Percentiles rank a stretch among this genome's conserved stretches.
Conservation (phyloP, 2,329 filamentous ascomycete genomes). For the Ophiocordyceps camponoti-floridani region DNA sequence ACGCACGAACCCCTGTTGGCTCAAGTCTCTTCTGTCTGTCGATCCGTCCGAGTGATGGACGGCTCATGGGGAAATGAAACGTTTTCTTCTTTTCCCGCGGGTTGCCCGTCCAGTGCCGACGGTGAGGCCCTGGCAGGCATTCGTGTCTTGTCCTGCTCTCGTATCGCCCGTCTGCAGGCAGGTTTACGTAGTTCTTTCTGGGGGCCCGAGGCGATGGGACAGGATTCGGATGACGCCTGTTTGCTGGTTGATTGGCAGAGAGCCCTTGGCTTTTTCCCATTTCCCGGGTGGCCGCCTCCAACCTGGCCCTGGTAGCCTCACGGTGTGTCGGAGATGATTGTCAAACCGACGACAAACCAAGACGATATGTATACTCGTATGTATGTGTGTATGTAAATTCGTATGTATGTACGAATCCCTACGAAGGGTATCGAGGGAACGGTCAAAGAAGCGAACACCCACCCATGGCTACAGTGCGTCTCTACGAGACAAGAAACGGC, state of each 20-base stretch:
- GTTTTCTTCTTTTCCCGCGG: neutral
- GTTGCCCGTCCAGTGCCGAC: neutral
- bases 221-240: neutral
- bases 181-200: neutral
- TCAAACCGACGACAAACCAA: too few species aligned
- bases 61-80: neutral
- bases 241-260: neutral
- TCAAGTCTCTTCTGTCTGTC: neutral
- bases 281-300: neutral
- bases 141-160: neutral
- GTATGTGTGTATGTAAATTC: neutral
- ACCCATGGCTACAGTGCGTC: neutral
- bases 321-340: neutral
- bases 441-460: neutral
- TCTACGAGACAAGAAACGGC: neutral
- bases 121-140: too few species aligned
- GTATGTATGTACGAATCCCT: too few species aligned
- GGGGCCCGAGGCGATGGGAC: neutral
- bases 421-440: neutral
- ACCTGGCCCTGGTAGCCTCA: neutral
- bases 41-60: neutral
- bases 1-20: neutral
- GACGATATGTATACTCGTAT: neutral
- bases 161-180: neutral
- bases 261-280: neutral